Conservation (phyloP, 2,329 filamentous ascomycete species). For the Aureobasidium leucospermi region DNA sequence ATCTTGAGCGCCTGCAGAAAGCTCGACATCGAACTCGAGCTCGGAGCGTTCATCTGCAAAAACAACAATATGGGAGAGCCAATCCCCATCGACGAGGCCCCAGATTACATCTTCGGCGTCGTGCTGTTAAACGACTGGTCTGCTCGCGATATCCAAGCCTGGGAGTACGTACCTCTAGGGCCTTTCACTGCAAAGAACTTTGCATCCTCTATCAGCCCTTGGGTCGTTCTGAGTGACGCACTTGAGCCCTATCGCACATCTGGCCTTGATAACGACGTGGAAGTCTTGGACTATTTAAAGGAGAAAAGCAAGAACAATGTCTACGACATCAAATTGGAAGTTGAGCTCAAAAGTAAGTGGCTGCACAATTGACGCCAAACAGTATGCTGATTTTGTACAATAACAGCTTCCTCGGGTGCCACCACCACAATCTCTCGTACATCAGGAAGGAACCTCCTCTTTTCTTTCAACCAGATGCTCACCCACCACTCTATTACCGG, state of each 20-base stretch:
- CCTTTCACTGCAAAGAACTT: constrained; percentile 85
- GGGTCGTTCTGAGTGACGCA: constrained; percentile 71
- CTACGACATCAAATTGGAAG: constrained; percentile 62
- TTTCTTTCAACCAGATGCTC: constrained; percentile 77
- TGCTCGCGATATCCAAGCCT: constrained; percentile 72
- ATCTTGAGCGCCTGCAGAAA: constrained; percentile 56
- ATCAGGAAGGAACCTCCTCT: constrained; percentile 63
- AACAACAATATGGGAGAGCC: constrained; percentile 58
- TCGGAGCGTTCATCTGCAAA: constrained; percentile 66
- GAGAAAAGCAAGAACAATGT: constrained; percentile 53
- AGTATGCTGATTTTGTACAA: not conserved
- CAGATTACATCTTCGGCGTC: constrained; percentile 67
- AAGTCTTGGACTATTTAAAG: constrained; percentile 56
- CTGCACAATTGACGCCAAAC: too few species aligned
- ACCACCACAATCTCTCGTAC: constrained; percentile 53
- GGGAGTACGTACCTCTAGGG: constrained; percentile 77
- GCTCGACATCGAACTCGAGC: constrained; percentile 73
- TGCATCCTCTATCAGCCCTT: constrained; percentile 66
- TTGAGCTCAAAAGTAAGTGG: constrained; percentile 49
- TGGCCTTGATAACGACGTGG: constrained; percentile 48
- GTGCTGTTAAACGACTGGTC: constrained; percentile 87
- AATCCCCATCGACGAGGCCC: constrained; percentile 56
- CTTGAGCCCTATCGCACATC: constrained; percentile 58
- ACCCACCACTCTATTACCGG: constrained; percentile 71
- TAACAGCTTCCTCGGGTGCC: constrained; percentile 37